Base-by-base conservation (phyloP, 2,329 filamentous ascomycete genomes). In the Colletotrichum sidae region DNA sequence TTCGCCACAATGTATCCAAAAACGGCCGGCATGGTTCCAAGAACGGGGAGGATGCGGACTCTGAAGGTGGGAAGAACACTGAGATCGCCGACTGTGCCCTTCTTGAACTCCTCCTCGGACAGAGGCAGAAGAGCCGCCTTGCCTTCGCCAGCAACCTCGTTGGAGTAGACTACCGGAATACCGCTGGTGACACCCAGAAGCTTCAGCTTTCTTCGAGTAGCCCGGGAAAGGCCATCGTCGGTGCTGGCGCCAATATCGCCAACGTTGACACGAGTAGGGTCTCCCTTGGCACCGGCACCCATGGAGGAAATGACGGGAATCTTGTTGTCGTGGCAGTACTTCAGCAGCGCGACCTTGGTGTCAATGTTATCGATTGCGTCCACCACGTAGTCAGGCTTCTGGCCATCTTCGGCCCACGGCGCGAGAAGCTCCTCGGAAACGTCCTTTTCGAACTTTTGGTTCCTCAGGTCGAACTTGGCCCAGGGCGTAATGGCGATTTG, bases 321-420 rank as follows among this genome's bases (percentile, higher is more conserved):
- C 2, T 85, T 83, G 74, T 93, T 86, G 67, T 89, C 86, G 75
- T 94, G 85, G 79, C 96, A 99, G 79, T 96, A 97, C 72, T 93
- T 90, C 45, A 99, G 83, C 59, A 99, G 81, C 15, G 90, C 91
- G 3, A 99, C 95, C 80, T 99, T 99, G 58, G 93, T 97, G 55
- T 97, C 93, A 68, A 99, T 98, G 75, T 99, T 98, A 78, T 99
- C 96, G 70, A 99, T 99, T 25, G 95, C 96, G 78, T 99, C 96
- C 41, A 99, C 88, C n/a, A 99, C 89, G 73, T 90, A 99, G 72
- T 95, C 91, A 1, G 94, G 94, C 71, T 84, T 84, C 74, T 85
- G 86, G 13, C 83, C 88, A 6, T 78, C 82, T 46, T 80, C 81
- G 35, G 81, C 78, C 89, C 93, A 94, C 0, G 87, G 82, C 0